These are phyloP conservation scores for Claviceps digitariae DNA, from an alignment of 2,329 filamentous ascomycete genomes.

Conservation along the genomic window DNA sequence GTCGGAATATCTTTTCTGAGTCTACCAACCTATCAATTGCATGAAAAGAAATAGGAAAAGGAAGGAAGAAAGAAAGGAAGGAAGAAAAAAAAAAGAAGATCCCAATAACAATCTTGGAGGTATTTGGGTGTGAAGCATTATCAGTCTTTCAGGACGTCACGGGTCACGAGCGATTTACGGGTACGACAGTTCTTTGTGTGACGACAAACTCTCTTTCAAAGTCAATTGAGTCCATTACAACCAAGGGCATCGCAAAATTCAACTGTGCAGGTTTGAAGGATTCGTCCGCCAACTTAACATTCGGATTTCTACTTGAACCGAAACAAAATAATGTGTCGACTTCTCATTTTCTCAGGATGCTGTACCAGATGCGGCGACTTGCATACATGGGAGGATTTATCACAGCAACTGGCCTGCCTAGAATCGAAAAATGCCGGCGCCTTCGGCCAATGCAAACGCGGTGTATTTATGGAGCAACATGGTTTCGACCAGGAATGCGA, in stretches of 20 bases:
- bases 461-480: slow-evolving; percentile 29
- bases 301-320: neutral
- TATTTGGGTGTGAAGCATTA: neutral
- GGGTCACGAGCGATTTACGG: neutral
- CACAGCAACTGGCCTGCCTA: slow-evolving; percentile 33
- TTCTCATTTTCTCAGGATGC: slow-evolving; percentile 28
- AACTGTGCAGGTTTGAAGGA: neutral
- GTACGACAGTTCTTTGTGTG: neutral
- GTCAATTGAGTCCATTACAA: neutral
- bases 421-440: slow-evolving; percentile 33
- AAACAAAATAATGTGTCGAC: slow-evolving; percentile 28
- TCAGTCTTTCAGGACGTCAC: neutral
- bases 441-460: slow-evolving; percentile 30
- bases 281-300: neutral
- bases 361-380: slow-evolving; percentile 28
- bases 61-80: neutral
- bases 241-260: no score
- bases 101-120: neutral
- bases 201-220: neutral
- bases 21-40: neutral
- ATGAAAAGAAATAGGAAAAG: neutral
- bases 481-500: slow-evolving; percentile 35
- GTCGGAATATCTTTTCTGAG: neutral
- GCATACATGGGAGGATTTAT: slow-evolving; percentile 30
- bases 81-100: neutral